phyloP scores from a whole-genome alignment of 768 basidiomycete species.

The Piloderma croceum region DNA sequence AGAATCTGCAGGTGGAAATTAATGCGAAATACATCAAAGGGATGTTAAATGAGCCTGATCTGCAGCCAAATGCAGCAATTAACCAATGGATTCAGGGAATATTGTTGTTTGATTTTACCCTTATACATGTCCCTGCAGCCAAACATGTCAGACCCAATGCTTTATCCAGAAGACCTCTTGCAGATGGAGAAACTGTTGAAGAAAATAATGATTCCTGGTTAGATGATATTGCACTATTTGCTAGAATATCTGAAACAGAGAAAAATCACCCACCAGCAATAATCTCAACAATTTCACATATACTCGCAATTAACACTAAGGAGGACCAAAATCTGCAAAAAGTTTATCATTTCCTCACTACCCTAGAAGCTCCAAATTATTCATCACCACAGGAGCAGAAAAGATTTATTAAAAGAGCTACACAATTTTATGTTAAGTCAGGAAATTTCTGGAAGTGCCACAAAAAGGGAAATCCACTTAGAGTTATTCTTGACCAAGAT shows the following conservation, averaged over 20 bases:
- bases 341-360: no score
- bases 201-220: slow-evolving; percentile 16
- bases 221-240: background rate
- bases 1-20: slow-evolving; percentile 16
- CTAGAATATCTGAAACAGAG: no score
- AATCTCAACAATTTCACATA: no score
- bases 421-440: slow-evolving; percentile 10
- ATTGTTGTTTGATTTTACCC: slow-evolving; percentile 23
- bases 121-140: slow-evolving; percentile 25
- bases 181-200: slow-evolving; percentile 17
- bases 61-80: slow-evolving; percentile 19
- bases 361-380: no score
- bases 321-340: no score
- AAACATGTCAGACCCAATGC: slow-evolving; percentile 17
- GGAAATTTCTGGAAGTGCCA: slow-evolving; percentile 10
- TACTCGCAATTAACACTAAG: no score
- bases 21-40: slow-evolving; percentile 24
- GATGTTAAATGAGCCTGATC: slow-evolving; percentile 27
- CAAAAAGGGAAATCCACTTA: slow-evolving; percentile 8
- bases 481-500: slow-evolving; percentile 7
- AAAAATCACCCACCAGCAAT: no score
- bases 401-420: slow-evolving; percentile 10
- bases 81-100: slow-evolving; percentile 31
- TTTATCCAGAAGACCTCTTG: slow-evolving; percentile 11
- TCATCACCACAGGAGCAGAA: background rate